Evolutionary conservation across 73 alveolate genomes (phyloP), one percentile per base, ranked within the genome.

Genomic region (Halteria grandinella): DNA sequence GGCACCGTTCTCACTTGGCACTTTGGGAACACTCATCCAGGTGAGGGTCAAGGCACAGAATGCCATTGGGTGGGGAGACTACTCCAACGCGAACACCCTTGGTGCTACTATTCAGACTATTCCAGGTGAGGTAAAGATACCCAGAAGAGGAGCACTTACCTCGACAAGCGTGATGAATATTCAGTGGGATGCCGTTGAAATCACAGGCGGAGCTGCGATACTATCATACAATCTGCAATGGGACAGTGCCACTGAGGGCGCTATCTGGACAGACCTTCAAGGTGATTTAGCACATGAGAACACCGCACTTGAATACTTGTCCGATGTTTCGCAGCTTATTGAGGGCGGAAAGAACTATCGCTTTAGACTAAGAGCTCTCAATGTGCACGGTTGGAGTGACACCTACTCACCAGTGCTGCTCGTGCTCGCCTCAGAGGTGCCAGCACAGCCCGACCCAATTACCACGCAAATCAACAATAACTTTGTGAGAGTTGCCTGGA

Each of bases 301-400:
- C n/a, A n/a, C n/a, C n/a, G n/a, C n/a, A n/a, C n/a, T n/a, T n/a
- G n/a, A n/a, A n/a, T n/a, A n/a, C n/a, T n/a, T n/a, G n/a, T n/a
- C n/a, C n/a, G n/a, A n/a, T n/a, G n/a, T n/a, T n/a, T n/a, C n/a
- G n/a, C n/a, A n/a, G n/a, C n/a, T n/a, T n/a, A n/a, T n/a, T n/a
- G n/a, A n/a, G n/a, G 73, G 55, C 40, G 85, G 91, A 39, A n/a
- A 25, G 24, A 41, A 45, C 4, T 82, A 82, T 37, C 53, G 33
- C n/a, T 82, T 82, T 62, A 52, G 40, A 34, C 83, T 82, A 4
- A 27, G 82, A n/a, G 86, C 91, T 0, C 49, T 31, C 36, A 82
- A 82, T 37, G 28, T 37, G 32, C 74, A 62, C 40, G 91, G 91
- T 3, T 55, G 71, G 55, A 11, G 47, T 11, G 91, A 84, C 52